These are phyloP conservation scores for Radiomyces spectabilis DNA, from an alignment of 192 early-diverging fungal species.

Conservation along the genomic window DNA sequence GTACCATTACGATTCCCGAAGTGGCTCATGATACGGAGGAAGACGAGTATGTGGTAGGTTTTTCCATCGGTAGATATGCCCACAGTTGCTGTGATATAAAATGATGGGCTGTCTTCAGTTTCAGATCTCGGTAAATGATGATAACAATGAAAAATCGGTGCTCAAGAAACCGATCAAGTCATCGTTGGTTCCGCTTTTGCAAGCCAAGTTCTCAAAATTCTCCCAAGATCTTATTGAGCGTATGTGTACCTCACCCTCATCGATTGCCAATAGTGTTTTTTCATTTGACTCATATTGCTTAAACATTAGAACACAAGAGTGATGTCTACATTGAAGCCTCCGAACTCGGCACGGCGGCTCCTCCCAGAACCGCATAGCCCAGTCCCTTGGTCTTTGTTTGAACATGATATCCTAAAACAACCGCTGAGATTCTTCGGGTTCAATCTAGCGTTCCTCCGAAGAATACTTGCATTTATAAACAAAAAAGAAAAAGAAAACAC, in stretches of 20 bases:
- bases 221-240: constrained; percentile 62
- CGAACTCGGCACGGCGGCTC: constrained; percentile 22
- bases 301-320: constrained; percentile 56
- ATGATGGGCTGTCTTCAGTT: constrained; percentile 32
- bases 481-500: no score
- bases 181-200: constrained; percentile 53
- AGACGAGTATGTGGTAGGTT: constrained; percentile 69
- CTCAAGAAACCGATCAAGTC: constrained; percentile 68
- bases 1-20: constrained; percentile 81
- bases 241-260: constrained; percentile 15
- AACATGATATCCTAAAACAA: no score
- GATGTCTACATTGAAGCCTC: constrained; percentile 74
- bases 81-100: background rate
- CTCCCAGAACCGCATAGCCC: constrained; percentile 11
- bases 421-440: no score
- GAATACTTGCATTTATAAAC: no score
- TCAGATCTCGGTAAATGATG: constrained; percentile 55
- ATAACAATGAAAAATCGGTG: constrained; percentile 38
- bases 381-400: no score
- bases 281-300: background rate
- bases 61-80: background rate
- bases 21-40: constrained; percentile 82
- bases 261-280: background rate
- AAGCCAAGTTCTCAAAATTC: constrained; percentile 54
- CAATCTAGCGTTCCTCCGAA: no score